A percentile compares a stretch with the other conserved stretches of the same genome.
Evolutionary conservation across 169 alveolate species (phyloP).

Genomic region (Plasmodium relictum): DNA sequence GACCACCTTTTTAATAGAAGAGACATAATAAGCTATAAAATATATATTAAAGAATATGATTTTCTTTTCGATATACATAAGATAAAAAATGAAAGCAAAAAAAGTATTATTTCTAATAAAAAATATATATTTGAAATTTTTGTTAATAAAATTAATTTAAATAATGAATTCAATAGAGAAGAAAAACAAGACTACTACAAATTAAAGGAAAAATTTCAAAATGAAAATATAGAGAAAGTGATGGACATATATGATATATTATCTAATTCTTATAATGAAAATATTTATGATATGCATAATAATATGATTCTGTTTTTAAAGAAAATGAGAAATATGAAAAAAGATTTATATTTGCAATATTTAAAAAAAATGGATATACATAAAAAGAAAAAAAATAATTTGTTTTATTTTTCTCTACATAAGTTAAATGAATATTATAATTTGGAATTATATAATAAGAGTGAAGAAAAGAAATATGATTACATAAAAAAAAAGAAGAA

Average conservation of each 20-base stretch:
- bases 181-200: neutral
- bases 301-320: slow-evolving; percentile 24
- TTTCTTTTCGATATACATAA: slow-evolving; percentile 40
- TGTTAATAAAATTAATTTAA: slow-evolving; percentile 14
- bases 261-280: slow-evolving; percentile 30
- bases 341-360: slow-evolving; percentile 27
- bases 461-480: neutral
- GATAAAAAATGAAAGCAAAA: neutral
- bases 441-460: neutral
- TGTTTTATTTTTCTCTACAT: neutral
- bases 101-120: neutral
- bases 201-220: slow-evolving; percentile 4
- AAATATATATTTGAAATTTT: slow-evolving; percentile 2
- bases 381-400: slow-evolving; percentile 4
- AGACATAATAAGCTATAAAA: slow-evolving; percentile 8
- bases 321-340: slow-evolving; percentile 27
- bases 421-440: neutral
- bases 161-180: neutral
- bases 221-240: neutral
- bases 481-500: neutral
- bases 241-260: slow-evolving; percentile 22
- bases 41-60: slow-evolving; percentile 10
- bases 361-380: neutral
- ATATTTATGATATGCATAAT: slow-evolving; percentile 6
- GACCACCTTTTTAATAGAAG: slow-evolving; percentile 28